phyloP scores from a whole-genome alignment of 139 green algal genomes.

The Pleodorina starrii region DNA sequence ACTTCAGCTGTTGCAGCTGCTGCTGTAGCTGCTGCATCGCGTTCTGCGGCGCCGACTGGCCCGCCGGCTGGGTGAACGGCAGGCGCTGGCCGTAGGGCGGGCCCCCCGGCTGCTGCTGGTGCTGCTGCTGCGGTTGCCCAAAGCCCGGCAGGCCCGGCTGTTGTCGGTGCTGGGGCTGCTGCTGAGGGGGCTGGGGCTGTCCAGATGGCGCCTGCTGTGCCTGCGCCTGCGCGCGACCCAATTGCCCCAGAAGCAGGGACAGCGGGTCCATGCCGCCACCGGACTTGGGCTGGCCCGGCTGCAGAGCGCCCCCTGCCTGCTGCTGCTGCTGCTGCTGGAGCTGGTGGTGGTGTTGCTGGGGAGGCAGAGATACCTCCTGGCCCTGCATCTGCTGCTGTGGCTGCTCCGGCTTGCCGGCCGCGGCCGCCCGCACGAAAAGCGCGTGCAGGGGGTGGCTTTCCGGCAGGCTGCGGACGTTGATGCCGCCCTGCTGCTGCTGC shows the following conservation, averaged over 20 bases:
- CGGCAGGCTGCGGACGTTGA: slow-evolving; percentile 29
- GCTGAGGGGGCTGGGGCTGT: not conserved
- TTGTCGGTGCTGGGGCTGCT: slow-evolving; percentile 1
- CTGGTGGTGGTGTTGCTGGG: not conserved
- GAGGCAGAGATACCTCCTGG: too few species aligned
- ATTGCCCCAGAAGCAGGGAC: not conserved
- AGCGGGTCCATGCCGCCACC: not conserved
- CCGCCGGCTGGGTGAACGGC: not conserved
- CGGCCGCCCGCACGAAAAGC: slow-evolving; percentile 10
- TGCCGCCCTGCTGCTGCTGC: slow-evolving; percentile 17
- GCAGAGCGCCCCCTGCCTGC: too few species aligned
- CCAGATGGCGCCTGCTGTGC: not conserved
- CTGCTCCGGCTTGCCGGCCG: not conserved
- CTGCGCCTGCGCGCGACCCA: not conserved
- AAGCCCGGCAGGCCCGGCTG: not conserved
- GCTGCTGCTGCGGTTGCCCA: not conserved
- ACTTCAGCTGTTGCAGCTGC: slow-evolving; percentile 2
- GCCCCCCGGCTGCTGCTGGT: not conserved
- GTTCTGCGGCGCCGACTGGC: not conserved
- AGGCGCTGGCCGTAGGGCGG: not conserved
- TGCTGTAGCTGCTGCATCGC: slow-evolving; percentile 14
- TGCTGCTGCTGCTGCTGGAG: not conserved
- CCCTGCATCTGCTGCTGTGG: not conserved
- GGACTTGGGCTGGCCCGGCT: not conserved
- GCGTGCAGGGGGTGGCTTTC: slow-evolving; percentile 36